phyloP scores from a whole-genome alignment of 768 basidiomycete genomes.

The Astraeus odoratus region DNA sequence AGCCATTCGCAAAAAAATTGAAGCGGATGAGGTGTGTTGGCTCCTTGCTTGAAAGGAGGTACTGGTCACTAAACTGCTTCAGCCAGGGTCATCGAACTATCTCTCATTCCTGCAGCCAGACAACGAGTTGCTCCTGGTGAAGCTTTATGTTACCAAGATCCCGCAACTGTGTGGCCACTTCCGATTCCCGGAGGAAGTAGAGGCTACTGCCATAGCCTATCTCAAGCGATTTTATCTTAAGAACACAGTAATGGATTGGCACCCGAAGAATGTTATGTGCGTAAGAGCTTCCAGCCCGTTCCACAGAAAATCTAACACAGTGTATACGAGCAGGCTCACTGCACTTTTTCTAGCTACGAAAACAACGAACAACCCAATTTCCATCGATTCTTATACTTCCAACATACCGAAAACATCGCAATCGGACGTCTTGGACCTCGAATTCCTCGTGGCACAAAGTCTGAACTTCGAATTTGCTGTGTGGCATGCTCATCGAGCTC shows the following conservation, averaged over 20 bases:
- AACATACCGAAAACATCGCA: conserved; percentile 77
- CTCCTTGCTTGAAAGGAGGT: not conserved
- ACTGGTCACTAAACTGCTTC: conserved; percentile 5
- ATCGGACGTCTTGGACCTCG: conserved; percentile 85
- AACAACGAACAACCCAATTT: conserved; percentile 92
- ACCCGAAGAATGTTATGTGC: conserved; percentile 97
- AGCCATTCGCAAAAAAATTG: conserved; percentile 70
- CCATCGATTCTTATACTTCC: conserved; percentile 76
- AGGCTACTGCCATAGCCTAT: conserved; percentile 87
- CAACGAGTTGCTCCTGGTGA: conserved; percentile 69
- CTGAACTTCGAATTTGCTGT: conserved; percentile 91
- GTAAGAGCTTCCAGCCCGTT: conserved; percentile 17
- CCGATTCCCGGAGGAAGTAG: conserved; percentile 85
- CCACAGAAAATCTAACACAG: not conserved
- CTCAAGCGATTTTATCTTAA: conserved; percentile 95
- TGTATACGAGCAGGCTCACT: conserved; percentile 62
- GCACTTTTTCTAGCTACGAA: conserved; percentile 93
- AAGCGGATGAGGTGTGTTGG: conserved; percentile 23
- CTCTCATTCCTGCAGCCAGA: conserved; percentile 67
- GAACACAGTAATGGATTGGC: conserved; percentile 99
- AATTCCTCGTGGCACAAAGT: conserved; percentile 94
- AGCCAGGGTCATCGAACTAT: conserved; percentile 57
- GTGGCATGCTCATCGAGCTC: conserved; percentile 83
- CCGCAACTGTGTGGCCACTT: conserved; percentile 79
- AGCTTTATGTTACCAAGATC: conserved; percentile 83